Evolutionary conservation across 208 protist species (phyloP).

Genomic region (Acanthamoeba sp.): DNA sequence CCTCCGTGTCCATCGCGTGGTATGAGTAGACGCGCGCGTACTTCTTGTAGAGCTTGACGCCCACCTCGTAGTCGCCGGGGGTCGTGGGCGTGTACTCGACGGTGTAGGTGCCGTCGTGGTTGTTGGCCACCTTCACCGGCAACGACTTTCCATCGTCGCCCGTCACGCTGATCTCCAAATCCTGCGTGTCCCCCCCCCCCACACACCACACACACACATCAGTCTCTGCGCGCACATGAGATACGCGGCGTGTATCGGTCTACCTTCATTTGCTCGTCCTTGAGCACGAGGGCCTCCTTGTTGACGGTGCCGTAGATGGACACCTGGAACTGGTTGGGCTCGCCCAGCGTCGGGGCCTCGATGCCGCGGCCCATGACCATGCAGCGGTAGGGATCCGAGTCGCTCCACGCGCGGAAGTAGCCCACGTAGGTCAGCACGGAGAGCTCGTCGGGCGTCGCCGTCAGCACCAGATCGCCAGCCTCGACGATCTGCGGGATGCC

Average conservation of each 20-base stretch:
- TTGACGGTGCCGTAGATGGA: slow-evolving; percentile 57
- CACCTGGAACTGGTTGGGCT: slow-evolving; percentile 53
- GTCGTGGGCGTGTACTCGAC: slow-evolving; percentile 68
- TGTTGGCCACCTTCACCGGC: slow-evolving; percentile 61
- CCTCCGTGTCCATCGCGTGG: not conserved
- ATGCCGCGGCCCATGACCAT: slow-evolving; percentile 68
- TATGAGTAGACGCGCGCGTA: not conserved
- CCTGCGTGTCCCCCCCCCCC: no score
- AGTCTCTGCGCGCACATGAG: no score
- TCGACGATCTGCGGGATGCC: slow-evolving; percentile 64
- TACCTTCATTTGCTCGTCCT: slow-evolving; percentile 66
- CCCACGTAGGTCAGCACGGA: slow-evolving; percentile 61
- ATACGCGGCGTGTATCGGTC: not conserved
- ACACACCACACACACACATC: not conserved
- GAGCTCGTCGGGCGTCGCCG: slow-evolving; percentile 37
- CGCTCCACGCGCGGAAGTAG: slow-evolving; percentile 66
- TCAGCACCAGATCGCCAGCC: slow-evolving; percentile 48
- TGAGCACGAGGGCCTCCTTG: slow-evolving; percentile 64
- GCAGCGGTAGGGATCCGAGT: slow-evolving; percentile 56
- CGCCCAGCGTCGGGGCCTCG: slow-evolving; percentile 38
- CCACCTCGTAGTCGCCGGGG: slow-evolving; percentile 42
- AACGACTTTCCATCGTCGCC: not conserved
- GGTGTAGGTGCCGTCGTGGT: slow-evolving; percentile 61
- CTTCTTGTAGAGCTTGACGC: slow-evolving; percentile 68
- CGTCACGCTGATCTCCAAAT: not conserved